Percentiles rank a stretch among this genome's conserved stretches.
Conservation (phyloP, 2,329 filamentous ascomycete species). For the Colletotrichum paranaense region DNA sequence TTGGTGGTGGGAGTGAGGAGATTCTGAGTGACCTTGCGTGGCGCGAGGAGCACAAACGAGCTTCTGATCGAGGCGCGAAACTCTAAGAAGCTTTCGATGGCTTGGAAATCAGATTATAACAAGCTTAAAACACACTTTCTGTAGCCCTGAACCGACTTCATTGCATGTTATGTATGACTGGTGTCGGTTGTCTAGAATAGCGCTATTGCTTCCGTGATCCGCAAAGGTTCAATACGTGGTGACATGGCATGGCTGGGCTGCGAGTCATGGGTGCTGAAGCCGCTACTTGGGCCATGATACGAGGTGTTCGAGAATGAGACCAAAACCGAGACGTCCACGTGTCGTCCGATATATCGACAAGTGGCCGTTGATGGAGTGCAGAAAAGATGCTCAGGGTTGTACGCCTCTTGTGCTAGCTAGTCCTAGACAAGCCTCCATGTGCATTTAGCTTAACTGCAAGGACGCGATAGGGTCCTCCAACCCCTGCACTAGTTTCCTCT, state of each 20-base stretch:
- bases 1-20: conserved; percentile 67
- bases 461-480: not conserved
- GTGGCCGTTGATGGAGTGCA: not conserved
- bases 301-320: not conserved
- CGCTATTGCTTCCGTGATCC: no score
- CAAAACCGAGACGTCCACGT: not conserved
- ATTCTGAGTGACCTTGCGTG: conserved; percentile 64
- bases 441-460: not conserved
- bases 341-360: not conserved
- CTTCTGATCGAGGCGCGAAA: conserved; percentile 2
- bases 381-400: not conserved
- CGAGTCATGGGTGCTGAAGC: not conserved
- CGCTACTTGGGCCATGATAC: not conserved
- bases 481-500: not conserved
- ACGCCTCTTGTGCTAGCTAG: not conserved
- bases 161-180: not conserved
- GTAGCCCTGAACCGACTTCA: not conserved
- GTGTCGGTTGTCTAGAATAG: not conserved
- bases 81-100: not conserved
- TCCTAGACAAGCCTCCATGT: not conserved
- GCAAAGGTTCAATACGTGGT: not conserved
- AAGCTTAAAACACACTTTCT: conserved; percentile 10
- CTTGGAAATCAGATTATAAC: not conserved
- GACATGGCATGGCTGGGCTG: rapidly evolving
- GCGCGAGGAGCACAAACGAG: conserved; percentile 52